These are phyloP conservation scores for Rhododendron mucronatum DNA, from an alignment of 148 eudicot genomes.

Conservation along the genomic window DNA sequence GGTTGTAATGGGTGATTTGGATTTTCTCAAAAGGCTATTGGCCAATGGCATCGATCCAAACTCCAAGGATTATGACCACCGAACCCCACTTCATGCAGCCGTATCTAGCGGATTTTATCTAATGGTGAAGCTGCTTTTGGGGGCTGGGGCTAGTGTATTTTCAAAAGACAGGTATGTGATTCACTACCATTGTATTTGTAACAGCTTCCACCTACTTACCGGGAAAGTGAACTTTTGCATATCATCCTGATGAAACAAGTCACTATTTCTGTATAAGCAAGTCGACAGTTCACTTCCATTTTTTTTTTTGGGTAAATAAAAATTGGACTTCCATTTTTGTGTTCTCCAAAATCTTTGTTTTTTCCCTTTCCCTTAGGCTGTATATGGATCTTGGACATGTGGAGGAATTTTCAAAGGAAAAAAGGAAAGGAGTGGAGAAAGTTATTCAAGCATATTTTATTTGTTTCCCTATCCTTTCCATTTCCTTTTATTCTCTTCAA, in stretches of 20 bases:
- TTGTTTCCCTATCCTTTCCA: neutral
- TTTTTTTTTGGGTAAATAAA: neutral
- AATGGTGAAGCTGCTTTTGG: conserved; percentile 70
- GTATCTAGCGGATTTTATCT: conserved; percentile 65
- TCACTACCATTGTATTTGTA: neutral
- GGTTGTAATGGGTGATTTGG: conserved; percentile 60
- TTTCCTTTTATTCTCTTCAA: neutral
- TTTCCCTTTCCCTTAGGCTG: neutral
- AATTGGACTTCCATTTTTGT: neutral
- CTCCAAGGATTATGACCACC: conserved; percentile 60
- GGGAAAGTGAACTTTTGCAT: neutral
- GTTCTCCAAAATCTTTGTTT: neutral
- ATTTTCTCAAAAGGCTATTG: conserved; percentile 52
- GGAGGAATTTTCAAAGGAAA: neutral
- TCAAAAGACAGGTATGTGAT: conserved; percentile 60
- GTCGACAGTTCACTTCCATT: neutral
- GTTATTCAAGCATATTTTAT: neutral
- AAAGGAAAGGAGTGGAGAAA: neutral
- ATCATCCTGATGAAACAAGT: neutral
- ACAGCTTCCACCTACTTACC: neutral
- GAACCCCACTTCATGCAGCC: conserved; percentile 86
- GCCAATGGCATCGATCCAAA: conserved; percentile 73
- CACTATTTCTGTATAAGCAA: neutral
- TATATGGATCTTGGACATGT: neutral
- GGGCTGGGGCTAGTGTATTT: conserved; percentile 76